Evolutionary conservation across 768 basidiomycete genomes (phyloP).

Genomic region (Clavulina sp.): DNA sequence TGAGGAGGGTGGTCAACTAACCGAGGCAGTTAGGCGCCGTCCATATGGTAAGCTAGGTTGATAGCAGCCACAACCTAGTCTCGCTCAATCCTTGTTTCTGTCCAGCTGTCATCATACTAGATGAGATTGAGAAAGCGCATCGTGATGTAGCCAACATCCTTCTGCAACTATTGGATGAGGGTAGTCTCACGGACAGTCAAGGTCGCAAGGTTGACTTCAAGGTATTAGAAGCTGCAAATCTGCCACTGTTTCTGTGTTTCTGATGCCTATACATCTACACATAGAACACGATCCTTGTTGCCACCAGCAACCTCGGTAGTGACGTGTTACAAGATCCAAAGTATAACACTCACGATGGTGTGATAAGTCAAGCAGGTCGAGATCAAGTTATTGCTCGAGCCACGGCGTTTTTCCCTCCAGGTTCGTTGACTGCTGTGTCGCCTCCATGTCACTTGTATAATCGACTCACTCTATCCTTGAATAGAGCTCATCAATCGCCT

Average conservation of each 20-base stretch:
- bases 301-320: slow-evolving; percentile 76
- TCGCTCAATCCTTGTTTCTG: background rate
- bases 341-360: slow-evolving; percentile 44
- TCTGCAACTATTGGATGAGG: slow-evolving; percentile 86
- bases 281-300: slow-evolving; percentile 78
- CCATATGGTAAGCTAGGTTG: slow-evolving; percentile 29
- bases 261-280: background rate
- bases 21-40: slow-evolving; percentile 44
- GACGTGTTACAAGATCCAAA: slow-evolving; percentile 55
- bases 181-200: slow-evolving; percentile 76
- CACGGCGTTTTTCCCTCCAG: slow-evolving; percentile 64
- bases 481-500: slow-evolving; percentile 71
- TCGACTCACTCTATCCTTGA: background rate
- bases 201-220: slow-evolving; percentile 87
- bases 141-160: slow-evolving; percentile 25
- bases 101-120: slow-evolving; percentile 43
- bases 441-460: no score
- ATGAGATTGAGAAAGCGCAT: slow-evolving; percentile 62
- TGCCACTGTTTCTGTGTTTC: background rate
- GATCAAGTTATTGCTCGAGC: slow-evolving; percentile 57
- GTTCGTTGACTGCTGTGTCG: background rate
- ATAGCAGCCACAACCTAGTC: background rate
- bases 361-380: slow-evolving; percentile 43
- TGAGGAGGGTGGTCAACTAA: slow-evolving; percentile 49
- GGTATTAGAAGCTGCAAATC: slow-evolving; percentile 20